Conservation (phyloP, 2,329 filamentous ascomycete species). For the Blastomyces gilchristii region DNA sequence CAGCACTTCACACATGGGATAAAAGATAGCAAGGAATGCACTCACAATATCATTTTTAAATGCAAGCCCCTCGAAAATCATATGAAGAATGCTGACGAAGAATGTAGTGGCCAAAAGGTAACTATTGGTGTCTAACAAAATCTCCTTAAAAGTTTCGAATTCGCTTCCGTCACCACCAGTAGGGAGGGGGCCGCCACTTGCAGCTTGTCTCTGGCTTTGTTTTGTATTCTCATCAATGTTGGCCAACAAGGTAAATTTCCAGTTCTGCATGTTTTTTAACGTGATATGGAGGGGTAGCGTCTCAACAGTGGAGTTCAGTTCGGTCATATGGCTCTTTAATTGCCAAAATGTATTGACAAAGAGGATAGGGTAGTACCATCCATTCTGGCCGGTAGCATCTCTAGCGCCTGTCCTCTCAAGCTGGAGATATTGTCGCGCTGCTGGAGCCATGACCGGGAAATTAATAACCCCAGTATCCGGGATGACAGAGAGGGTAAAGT, state of each 20-base stretch:
- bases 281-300: constrained; percentile 73
- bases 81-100: constrained; percentile 77
- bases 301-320: constrained; percentile 81
- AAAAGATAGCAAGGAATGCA: constrained; percentile 3
- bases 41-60: constrained; percentile 88
- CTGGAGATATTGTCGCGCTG: constrained; percentile 64
- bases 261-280: constrained; percentile 68
- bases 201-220: constrained; percentile 66
- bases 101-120: constrained; percentile 79
- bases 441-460: constrained; percentile 58
- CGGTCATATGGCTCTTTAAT: constrained; percentile 77
- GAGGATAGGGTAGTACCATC: constrained; percentile 86
- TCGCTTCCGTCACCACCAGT: constrained; percentile 82
- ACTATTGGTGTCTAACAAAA: constrained; percentile 86
- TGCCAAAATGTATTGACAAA: constrained; percentile 98
- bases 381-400: constrained; percentile 74
- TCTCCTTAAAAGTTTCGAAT: constrained; percentile 94
- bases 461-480: constrained; percentile 64
- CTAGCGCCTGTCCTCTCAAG: constrained; percentile 72
- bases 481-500: constrained; percentile 80
- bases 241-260: constrained; percentile 82
- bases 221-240: constrained; percentile 82
- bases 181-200: constrained; percentile 58
- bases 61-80: constrained; percentile 88
- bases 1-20: neutral